Percentiles rank a stretch among this genome's conserved stretches.
Evolutionary conservation across 2,329 filamentous ascomycete genomes (phyloP).

Genomic region (Penicillium sp.): DNA sequence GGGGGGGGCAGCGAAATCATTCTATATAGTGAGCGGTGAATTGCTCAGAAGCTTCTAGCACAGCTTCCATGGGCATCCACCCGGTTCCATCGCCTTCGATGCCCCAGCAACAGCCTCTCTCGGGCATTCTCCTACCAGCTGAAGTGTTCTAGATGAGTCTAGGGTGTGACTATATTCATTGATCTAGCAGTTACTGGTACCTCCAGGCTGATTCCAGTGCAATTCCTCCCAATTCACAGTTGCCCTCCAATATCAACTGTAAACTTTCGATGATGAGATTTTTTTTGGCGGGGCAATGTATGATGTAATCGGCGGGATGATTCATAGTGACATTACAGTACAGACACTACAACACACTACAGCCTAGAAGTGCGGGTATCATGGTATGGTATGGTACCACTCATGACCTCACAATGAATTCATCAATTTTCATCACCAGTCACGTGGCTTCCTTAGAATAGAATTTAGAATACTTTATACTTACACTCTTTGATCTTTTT

Average conservation of each 20-base stretch:
- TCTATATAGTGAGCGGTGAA: slow-evolving; percentile 50
- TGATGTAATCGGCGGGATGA: slow-evolving; percentile 32
- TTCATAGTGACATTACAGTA: not conserved
- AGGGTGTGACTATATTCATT: slow-evolving; percentile 9
- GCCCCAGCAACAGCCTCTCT: slow-evolving; percentile 23
- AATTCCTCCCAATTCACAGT: too few relatives aligned
- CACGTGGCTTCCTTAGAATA: not conserved
- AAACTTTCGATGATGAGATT: too few relatives aligned
- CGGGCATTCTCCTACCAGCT: slow-evolving; percentile 7
- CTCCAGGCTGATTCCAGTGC: too few relatives aligned
- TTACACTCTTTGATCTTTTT: too few relatives aligned
- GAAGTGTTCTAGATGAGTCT: slow-evolving; percentile 21
- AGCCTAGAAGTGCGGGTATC: not conserved
- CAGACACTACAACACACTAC: not conserved
- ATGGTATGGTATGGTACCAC: not conserved
- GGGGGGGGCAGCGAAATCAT: slow-evolving; percentile 35
- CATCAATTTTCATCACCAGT: not conserved
- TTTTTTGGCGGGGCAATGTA: slow-evolving; percentile 27
- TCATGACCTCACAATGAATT: not conserved
- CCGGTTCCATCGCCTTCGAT: slow-evolving; percentile 39
- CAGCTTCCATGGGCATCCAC: slow-evolving; percentile 44
- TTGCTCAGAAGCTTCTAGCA: slow-evolving; percentile 49
- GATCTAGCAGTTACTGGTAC: too few relatives aligned
- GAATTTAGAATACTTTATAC: not conserved
- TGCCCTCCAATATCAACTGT: too few relatives aligned